Evolutionary conservation across 371 early-diverging fungal genomes (phyloP).

Genomic region (Lichtheimia hyalospora): DNA sequence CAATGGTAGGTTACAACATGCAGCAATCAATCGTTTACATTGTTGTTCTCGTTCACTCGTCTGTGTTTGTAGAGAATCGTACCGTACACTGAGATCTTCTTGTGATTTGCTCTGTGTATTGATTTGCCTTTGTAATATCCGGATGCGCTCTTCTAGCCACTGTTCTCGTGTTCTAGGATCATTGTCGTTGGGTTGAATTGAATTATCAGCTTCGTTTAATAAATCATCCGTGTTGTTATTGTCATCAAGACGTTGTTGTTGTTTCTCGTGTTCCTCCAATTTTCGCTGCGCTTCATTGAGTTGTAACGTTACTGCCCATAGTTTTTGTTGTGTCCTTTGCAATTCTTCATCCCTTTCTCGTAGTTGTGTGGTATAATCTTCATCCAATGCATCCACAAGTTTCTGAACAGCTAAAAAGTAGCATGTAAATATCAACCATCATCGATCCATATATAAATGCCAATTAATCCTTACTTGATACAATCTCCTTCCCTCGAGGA

Average conservation of each 20-base stretch:
- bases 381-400: conserved; percentile 69
- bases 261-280: conserved; percentile 45
- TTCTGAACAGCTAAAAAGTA: conserved; percentile 60
- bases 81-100: conserved; percentile 36
- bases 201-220: not conserved
- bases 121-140: conserved; percentile 42
- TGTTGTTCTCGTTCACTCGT: conserved; percentile 60
- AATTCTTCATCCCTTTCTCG: conserved; percentile 61
- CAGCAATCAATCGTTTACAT: conserved; percentile 75
- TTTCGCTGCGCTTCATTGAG: conserved; percentile 65
- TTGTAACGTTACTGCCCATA: conserved; percentile 63
- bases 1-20: conserved; percentile 68
- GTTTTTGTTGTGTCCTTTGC: conserved; percentile 56
- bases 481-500: conserved; percentile 54
- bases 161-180: conserved; percentile 24
- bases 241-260: conserved; percentile 11
- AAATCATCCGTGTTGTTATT: no score
- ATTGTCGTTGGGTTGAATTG: conserved; percentile 55
- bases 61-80: conserved; percentile 32
- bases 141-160: conserved; percentile 33
- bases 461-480: conserved; percentile 45
- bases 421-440: not conserved
- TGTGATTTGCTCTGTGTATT: conserved; percentile 49
- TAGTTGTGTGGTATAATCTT: conserved; percentile 64
- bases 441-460: not conserved